Evolutionary conservation across 495 filamentous ascomycete genomes (phyloP).

Genomic region (Haplographium delicatum): DNA sequence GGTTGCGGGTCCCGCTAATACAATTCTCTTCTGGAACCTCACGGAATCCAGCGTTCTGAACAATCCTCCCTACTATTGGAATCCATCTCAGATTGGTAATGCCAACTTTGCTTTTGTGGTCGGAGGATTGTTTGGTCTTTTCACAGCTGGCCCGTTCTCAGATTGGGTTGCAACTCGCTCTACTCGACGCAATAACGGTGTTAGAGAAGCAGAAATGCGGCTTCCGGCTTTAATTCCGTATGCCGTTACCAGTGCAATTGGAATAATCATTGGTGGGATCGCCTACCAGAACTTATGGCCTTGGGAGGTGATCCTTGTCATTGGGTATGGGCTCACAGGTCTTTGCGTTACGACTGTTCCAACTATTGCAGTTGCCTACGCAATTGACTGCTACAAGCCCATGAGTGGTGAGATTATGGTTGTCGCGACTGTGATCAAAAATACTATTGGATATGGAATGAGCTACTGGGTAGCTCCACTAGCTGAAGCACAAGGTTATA

Average conservation of each 20-base stretch:
- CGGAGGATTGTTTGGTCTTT: conserved; percentile 42
- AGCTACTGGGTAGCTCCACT: conserved; percentile 5
- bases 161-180: conserved; percentile 44
- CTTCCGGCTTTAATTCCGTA: conserved; percentile 52
- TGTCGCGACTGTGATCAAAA: conserved; percentile 57
- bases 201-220: conserved; percentile 51
- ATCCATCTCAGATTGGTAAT: conserved; percentile 33
- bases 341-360: conserved; percentile 53
- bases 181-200: conserved; percentile 43
- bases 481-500: not conserved
- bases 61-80: conserved; percentile 54
- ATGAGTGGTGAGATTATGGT: conserved; percentile 57
- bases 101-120: conserved; percentile 43
- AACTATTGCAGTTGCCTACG: conserved; percentile 41
- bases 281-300: conserved; percentile 53
- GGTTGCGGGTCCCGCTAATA: conserved; percentile 51
- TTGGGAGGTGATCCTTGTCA: conserved; percentile 42
- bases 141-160: conserved; percentile 42
- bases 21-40: conserved; percentile 54
- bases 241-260: conserved; percentile 48
- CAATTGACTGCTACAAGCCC: conserved; percentile 60
- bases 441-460: conserved; percentile 37
- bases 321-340: conserved; percentile 41
- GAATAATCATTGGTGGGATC: conserved; percentile 50
- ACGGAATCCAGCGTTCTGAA: conserved; percentile 57